Conservation (phyloP, 1,284 basidiomycete genomes). For the Malassezia nana region DNA sequence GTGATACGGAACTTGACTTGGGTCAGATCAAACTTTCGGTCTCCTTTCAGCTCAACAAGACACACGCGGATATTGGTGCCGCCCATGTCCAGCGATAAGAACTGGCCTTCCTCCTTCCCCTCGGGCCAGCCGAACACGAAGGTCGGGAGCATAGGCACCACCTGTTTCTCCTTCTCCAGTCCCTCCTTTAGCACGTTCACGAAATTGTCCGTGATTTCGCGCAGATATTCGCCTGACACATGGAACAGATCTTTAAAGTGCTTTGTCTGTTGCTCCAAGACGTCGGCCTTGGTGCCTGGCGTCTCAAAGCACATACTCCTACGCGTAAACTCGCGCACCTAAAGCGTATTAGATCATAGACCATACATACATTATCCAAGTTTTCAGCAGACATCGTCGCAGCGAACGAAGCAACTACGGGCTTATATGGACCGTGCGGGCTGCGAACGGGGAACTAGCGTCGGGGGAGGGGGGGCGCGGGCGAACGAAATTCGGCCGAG, state of each 20-base stretch:
- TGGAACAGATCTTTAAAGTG: slow-evolving; percentile 37
- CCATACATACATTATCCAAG: not conserved
- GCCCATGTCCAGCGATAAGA: slow-evolving; percentile 87
- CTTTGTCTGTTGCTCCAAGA: slow-evolving; percentile 29
- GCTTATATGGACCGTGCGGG: not conserved
- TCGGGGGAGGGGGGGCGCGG: too few species aligned
- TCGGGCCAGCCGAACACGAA: slow-evolving; percentile 95
- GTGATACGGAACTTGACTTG: slow-evolving; percentile 94
- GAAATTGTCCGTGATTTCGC: slow-evolving; percentile 78
- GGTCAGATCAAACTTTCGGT: slow-evolving; percentile 92
- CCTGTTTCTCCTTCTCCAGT: slow-evolving; percentile 68
- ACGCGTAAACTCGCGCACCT: slow-evolving; percentile 4
- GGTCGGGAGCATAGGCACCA: slow-evolving; percentile 93
- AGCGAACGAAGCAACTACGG: not conserved
- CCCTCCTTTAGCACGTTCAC: slow-evolving; percentile 81
- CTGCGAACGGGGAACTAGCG: too few species aligned
- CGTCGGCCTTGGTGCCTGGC: slow-evolving; percentile 29
- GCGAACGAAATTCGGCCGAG: not conserved
- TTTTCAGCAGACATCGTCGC: not conserved
- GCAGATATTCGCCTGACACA: slow-evolving; percentile 38
- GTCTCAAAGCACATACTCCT: slow-evolving; percentile 17
- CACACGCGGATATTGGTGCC: slow-evolving; percentile 90
- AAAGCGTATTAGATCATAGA: too few species aligned
- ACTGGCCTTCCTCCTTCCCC: slow-evolving; percentile 79
- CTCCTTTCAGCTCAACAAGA: slow-evolving; percentile 79